Evolutionary conservation across 805 yeast species (phyloP), one percentile per base, ranked within the genome.

Genomic region (Saccharomycopsis microspora): DNA sequence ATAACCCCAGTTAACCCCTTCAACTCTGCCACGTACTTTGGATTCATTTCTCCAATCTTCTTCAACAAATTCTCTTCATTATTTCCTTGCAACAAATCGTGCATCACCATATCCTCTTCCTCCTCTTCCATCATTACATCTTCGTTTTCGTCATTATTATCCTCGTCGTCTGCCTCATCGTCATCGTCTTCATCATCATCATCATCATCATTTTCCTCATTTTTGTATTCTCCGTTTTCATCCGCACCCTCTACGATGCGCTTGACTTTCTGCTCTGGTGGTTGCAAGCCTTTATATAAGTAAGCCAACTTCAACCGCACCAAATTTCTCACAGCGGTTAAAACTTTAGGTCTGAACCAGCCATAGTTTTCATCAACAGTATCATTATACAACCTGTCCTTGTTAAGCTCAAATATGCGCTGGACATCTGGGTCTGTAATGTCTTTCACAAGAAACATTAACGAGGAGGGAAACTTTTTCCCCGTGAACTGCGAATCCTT

Each of bases 361-460:
- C 97, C 97, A 50, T 78, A 80, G 28, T 77, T 72, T 7, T 62
- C 61, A 0, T 65, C 64, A 32, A 67, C 66, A 10, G 11, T 41
- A 4, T 41, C 35, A n/a, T 46, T 39, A 8, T 10, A 34, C 10
- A 39, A 34, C 1, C 41, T n/a, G 11, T 41, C 34, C 19, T 36
- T 43, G 10, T 43, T 43, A 4, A 46, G 9, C 5, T 63, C 60
- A 4, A 85, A 57, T 9, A 81, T 56, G 3, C 60, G 58, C 8
- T 57, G 56, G 6, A 89, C 68, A 54, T 80, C 81, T 6, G 78
- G 75, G 57, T 86, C 95, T 4, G 72, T 61, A 4, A 93, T 67
- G 58, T 90, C 89, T 32, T 88, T 89, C 5, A 93, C 66, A 58
- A 87, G 96, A 56, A 83, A 79, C 51, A 82, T 75, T 6, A 85